A percentile compares a stretch with the other conserved stretches of the same genome.
These are phyloP conservation scores for Tothia fuscella DNA, from an alignment of 2,329 filamentous ascomycete genomes.

Conservation along the genomic window DNA sequence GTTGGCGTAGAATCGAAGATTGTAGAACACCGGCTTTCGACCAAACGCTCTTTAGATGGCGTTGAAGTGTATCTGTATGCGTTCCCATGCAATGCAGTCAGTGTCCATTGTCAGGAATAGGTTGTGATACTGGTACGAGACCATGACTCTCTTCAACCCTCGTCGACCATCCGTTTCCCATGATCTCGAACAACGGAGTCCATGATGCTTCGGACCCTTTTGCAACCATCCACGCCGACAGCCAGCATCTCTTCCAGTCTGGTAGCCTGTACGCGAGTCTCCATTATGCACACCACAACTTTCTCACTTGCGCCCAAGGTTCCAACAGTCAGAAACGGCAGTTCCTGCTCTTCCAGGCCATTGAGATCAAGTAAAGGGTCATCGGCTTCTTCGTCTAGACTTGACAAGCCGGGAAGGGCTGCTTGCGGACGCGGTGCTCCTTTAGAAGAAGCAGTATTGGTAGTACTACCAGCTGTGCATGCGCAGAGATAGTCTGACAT, in stretches of 20 bases:
- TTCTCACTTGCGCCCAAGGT: conserved; percentile 64
- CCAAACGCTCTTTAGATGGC: too few species aligned
- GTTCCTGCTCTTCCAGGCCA: conserved; percentile 67
- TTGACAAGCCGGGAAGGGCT: conserved; percentile 10
- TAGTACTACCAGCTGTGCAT: conserved; percentile 74
- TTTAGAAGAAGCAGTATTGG: conserved; percentile 32
- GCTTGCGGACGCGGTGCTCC: conserved; percentile 24
- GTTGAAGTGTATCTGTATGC: too few species aligned
- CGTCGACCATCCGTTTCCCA: conserved; percentile 49
- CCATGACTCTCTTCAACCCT: conserved; percentile 8
- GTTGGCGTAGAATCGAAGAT: too few species aligned
- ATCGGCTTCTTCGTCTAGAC: conserved; percentile 47
- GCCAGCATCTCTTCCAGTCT: conserved; percentile 86
- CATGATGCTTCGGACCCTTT: conserved; percentile 68
- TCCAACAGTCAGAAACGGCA: conserved; percentile 78
- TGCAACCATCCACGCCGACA: conserved; percentile 84
- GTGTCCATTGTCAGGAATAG: too few species aligned
- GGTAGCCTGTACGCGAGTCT: conserved; percentile 72
- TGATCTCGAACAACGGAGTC: conserved; percentile 67
- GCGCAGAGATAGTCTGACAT: conserved; percentile 88
- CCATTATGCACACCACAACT: conserved; percentile 64
- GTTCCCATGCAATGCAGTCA: too few species aligned
- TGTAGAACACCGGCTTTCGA: too few species aligned
- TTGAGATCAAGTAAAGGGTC: conserved; percentile 76
- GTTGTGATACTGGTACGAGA: too few species aligned